Conservation (phyloP, 805 yeast species). For the Ascoidea rubescens region DNA sequence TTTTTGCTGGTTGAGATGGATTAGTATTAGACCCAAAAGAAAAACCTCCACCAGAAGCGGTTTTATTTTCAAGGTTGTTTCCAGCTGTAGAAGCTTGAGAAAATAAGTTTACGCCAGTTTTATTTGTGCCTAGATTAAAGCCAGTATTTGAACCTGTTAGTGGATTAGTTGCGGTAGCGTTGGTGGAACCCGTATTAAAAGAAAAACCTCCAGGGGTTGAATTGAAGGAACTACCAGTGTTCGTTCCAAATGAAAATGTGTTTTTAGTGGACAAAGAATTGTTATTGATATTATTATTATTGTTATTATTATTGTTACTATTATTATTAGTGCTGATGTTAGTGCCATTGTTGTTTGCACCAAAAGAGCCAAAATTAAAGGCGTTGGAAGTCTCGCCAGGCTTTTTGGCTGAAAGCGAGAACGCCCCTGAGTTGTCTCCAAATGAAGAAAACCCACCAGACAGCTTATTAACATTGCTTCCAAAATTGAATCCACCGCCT, state of each 20-base stretch:
- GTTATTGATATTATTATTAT: background rate
- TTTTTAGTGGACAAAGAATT: background rate
- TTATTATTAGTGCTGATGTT: conserved; percentile 10
- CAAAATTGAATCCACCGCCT: conserved; percentile 1
- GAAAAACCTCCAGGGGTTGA: background rate
- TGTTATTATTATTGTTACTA: conserved; percentile 15
- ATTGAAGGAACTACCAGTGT: background rate
- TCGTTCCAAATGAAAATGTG: conserved; percentile 7
- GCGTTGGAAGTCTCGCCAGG: conserved; percentile 4
- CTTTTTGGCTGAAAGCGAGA: conserved; percentile 8
- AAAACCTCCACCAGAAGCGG: conserved; percentile 5
- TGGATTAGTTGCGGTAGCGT: background rate
- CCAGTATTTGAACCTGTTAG: conserved; percentile 1
- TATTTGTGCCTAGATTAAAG: background rate
- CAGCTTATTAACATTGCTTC: conserved; percentile 1
- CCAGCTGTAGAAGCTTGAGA: conserved; percentile 6
- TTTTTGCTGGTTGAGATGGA: background rate
- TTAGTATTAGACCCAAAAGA: conserved; percentile 4
- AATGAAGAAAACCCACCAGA: conserved; percentile 14
- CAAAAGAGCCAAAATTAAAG: conserved; percentile 8
- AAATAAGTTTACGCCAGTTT: background rate
- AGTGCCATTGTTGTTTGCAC: conserved; percentile 11
- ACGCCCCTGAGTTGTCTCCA: conserved; percentile 8
- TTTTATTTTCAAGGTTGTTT: conserved; percentile 7
- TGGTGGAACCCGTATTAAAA: background rate